phyloP scores from a whole-genome alignment of 2,329 filamentous ascomycete genomes.

The Juglanconis juglandina region DNA sequence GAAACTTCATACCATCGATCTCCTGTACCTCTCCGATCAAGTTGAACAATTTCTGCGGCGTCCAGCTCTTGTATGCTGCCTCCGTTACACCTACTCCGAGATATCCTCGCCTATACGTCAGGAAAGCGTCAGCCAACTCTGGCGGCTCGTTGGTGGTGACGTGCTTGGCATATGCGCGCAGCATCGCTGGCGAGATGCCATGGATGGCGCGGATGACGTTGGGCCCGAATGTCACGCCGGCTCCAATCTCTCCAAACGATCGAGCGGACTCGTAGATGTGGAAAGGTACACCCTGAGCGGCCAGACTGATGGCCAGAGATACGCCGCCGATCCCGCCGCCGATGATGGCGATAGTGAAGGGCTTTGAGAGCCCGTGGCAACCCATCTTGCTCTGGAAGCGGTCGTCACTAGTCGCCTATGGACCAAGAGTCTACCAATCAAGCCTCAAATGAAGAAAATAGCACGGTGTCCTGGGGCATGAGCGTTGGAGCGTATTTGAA shows the following conservation, averaged over 20 bases:
- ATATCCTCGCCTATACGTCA: constrained; percentile 2
- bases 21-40: constrained; percentile 10
- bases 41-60: constrained; percentile 12
- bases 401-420: background rate
- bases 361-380: background rate
- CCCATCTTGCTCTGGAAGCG: background rate
- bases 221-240: constrained; percentile 53
- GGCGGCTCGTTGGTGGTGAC: constrained; percentile 21
- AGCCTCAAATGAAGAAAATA: background rate
- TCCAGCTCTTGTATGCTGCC: background rate
- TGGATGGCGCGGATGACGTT: constrained; percentile 54
- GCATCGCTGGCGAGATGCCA: constrained; percentile 44
- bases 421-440: background rate
- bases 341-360: constrained; percentile 45
- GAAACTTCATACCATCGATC: constrained; percentile 8
- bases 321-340: constrained; percentile 59
- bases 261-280: constrained; percentile 54
- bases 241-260: constrained; percentile 55
- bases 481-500: too few species aligned
- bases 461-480: too few species aligned
- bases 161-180: constrained; percentile 38
- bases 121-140: constrained; percentile 4
- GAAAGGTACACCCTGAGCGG: constrained; percentile 29
- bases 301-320: constrained; percentile 49
- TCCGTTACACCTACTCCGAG: background rate